A percentile compares a stretch with the other conserved stretches of the same genome.
phyloP scores from a whole-genome alignment of 257 asterid genomes.

The Salvia hispanica region DNA sequence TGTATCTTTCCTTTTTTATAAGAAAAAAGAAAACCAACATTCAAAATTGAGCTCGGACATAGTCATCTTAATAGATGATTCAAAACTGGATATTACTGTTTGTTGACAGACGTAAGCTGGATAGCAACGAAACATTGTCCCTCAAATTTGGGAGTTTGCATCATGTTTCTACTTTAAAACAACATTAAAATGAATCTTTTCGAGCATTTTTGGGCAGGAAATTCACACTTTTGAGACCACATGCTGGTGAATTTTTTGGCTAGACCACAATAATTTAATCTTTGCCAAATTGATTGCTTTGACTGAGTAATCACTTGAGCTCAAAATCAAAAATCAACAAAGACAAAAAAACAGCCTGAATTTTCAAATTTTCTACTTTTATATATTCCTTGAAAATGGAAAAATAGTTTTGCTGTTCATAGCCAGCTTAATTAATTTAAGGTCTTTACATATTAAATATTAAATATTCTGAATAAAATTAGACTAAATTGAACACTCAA shows the following conservation, averaged over 20 bases:
- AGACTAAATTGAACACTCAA: too few species aligned
- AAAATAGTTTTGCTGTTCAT: background rate
- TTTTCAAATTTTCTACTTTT: background rate
- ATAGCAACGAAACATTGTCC: conserved; percentile 40
- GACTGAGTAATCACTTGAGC: conserved; percentile 38
- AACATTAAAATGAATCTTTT: conserved; percentile 34
- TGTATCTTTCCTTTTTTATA: too few species aligned
- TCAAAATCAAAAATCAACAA: conserved; percentile 31
- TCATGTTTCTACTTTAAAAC: conserved; percentile 33
- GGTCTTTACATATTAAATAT: too few species aligned
- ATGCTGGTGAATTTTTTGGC: conserved; percentile 34
- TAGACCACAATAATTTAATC: conserved; percentile 27
- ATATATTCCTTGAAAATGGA: background rate
- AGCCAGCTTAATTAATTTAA: background rate
- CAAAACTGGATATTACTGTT: conserved; percentile 11
- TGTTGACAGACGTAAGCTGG: conserved; percentile 33
- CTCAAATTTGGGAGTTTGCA: conserved; percentile 45
- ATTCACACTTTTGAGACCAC: conserved; percentile 41
- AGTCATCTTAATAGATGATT: too few species aligned
- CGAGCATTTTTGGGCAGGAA: conserved; percentile 42
- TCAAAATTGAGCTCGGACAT: too few species aligned
- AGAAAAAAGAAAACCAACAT: too few species aligned
- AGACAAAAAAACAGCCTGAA: conserved; percentile 15
- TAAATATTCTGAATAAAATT: too few species aligned
- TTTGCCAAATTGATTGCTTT: conserved; percentile 29